Conservation (phyloP, 2,329 filamentous ascomycete species). For the Penicillium sp. region DNA sequence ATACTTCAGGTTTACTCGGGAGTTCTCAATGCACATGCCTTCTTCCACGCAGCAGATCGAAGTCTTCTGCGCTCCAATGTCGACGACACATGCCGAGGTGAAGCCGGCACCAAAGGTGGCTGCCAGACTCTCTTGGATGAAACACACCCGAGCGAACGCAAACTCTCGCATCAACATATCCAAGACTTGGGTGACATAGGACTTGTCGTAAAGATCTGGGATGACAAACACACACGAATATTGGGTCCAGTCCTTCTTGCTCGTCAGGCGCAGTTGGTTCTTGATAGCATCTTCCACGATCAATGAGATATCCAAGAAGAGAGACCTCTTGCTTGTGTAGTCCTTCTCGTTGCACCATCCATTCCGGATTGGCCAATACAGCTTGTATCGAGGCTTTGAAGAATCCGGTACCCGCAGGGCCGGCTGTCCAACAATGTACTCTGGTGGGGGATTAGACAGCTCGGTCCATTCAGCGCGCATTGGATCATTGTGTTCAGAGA, state of each 20-base stretch:
- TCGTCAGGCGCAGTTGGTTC: conserved; percentile 74
- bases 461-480: conserved; percentile 96
- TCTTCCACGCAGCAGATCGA: conserved; percentile 97
- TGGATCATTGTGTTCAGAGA: conserved; percentile 92
- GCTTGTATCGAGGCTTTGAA: conserved; percentile 82
- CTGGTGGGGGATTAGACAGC: conserved; percentile 63
- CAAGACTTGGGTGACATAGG: conserved; percentile 79
- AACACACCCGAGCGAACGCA: conserved; percentile 82
- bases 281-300: conserved; percentile 84
- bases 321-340: conserved; percentile 73
- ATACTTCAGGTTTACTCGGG: conserved; percentile 89
- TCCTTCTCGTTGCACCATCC: conserved; percentile 90
- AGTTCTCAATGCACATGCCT: conserved; percentile 91
- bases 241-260: conserved; percentile 77
- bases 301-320: conserved; percentile 83
- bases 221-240: conserved; percentile 98
- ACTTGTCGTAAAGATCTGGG: conserved; percentile 93
- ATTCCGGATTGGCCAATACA: conserved; percentile 86
- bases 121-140: conserved; percentile 93
- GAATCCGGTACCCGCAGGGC: conserved; percentile 85
- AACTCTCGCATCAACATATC: conserved; percentile 86
- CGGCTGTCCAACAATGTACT: conserved; percentile 76
- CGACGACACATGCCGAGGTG: conserved; percentile 89
- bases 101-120: conserved; percentile 94
- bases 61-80: conserved; percentile 95